Percentiles rank a stretch among this genome's conserved stretches.
phyloP scores from a whole-genome alignment of 805 yeast genomes.

The Starmerella davenportii region DNA sequence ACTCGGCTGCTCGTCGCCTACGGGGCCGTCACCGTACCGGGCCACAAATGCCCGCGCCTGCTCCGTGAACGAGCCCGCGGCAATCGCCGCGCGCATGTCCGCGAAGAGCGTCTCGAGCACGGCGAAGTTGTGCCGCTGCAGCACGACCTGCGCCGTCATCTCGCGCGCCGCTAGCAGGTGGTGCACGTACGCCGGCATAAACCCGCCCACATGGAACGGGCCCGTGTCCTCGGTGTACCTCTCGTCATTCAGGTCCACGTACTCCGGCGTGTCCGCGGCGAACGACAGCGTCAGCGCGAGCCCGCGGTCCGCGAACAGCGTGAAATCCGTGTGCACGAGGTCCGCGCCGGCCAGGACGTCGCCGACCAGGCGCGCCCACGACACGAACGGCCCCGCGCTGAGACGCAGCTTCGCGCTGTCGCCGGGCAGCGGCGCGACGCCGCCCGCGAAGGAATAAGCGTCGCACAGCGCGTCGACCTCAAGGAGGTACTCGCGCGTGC shows the following conservation, averaged over 20 bases:
- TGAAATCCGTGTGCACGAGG: slow-evolving; percentile 21
- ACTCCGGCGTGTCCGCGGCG: slow-evolving; percentile 14
- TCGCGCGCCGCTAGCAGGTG: slow-evolving; percentile 27
- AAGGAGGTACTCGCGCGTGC: slow-evolving; percentile 9
- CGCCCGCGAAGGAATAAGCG: slow-evolving; percentile 4
- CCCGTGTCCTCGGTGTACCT: slow-evolving; percentile 20
- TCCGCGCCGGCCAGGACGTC: slow-evolving; percentile 23
- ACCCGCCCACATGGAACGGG: slow-evolving; percentile 15
- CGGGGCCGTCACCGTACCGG: too few relatives aligned
- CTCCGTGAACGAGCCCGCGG: slow-evolving; percentile 19
- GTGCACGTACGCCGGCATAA: slow-evolving; percentile 27
- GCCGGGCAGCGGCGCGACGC: neutral
- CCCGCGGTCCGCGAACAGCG: slow-evolving; percentile 23
- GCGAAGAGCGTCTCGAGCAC: slow-evolving; percentile 20
- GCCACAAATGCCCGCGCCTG: slow-evolving; percentile 6
- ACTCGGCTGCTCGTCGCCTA: too few relatives aligned
- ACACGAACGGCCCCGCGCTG: slow-evolving; percentile 8
- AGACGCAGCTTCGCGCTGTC: slow-evolving; percentile 6
- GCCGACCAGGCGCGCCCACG: slow-evolving; percentile 14
- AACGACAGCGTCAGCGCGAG: slow-evolving; percentile 22
- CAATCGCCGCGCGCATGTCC: slow-evolving; percentile 21
- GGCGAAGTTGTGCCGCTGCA: slow-evolving; percentile 26
- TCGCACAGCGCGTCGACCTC: slow-evolving; percentile 8
- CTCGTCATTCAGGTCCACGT: slow-evolving; percentile 21
- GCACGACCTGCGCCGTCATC: slow-evolving; percentile 28